Evolutionary conservation across 1,139 yeast species (phyloP).

Genomic region (Diutina sp.): DNA sequence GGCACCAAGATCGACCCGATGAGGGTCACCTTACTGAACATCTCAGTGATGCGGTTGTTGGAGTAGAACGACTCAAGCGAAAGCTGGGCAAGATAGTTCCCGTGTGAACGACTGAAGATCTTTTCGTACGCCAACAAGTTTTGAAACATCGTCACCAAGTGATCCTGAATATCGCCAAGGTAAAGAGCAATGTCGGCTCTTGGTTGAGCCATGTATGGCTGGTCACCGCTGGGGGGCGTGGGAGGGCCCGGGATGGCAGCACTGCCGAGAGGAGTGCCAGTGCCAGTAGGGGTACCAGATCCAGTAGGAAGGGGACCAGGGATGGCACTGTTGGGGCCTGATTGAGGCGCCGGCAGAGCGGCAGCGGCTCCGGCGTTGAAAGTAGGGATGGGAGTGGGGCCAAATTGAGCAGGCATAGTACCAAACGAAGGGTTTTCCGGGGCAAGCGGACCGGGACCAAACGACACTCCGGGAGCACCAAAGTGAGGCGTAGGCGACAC

Average conservation of each 20-base stretch:
- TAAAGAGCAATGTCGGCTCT: slow-evolving; percentile 78
- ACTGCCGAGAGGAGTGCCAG: neutral
- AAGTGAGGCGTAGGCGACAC: neutral
- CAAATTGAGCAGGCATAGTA: neutral
- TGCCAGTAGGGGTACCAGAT: neutral
- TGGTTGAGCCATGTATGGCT: slow-evolving; percentile 20
- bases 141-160: slow-evolving; percentile 91
- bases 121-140: slow-evolving; percentile 82
- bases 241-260: neutral
- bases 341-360: neutral
- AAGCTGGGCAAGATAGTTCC: slow-evolving; percentile 85
- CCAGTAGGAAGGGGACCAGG: neutral
- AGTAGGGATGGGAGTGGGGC: neutral
- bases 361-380: neutral
- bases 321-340: neutral
- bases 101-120: slow-evolving; percentile 82
- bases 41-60: slow-evolving; percentile 71
- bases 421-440: neutral
- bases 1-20: slow-evolving; percentile 89
- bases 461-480: slow-evolving; percentile 9
- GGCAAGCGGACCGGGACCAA: slow-evolving; percentile 11
- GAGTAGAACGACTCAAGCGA: slow-evolving; percentile 87
- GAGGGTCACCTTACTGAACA: slow-evolving; percentile 79
- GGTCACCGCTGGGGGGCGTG: neutral
- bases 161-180: slow-evolving; percentile 96